Evolutionary conservation across 495 filamentous ascomycete species (phyloP).

Genomic region (Amniculicola lignicola): DNA sequence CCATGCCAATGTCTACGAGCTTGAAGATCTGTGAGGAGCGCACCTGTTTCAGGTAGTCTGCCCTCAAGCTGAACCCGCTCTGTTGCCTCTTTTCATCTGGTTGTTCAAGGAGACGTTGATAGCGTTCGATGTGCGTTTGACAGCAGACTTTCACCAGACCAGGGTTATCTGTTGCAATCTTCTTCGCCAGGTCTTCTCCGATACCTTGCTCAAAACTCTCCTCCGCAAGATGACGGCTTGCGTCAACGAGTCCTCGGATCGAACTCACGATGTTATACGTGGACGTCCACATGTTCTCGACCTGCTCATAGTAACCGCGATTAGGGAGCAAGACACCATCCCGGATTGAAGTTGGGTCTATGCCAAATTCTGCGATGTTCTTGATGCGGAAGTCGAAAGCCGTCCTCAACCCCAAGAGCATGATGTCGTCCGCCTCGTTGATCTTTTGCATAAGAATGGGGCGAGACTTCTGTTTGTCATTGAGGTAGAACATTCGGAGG

Average conservation of each 20-base stretch:
- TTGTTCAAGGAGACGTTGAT: conserved; percentile 56
- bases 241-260: conserved; percentile 52
- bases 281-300: conserved; percentile 82
- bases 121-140: conserved; percentile 59
- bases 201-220: conserved; percentile 27
- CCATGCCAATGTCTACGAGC: conserved; percentile 65
- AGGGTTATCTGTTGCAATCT: conserved; percentile 53
- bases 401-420: conserved; percentile 64
- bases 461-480: conserved; percentile 43
- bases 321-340: conserved; percentile 62
- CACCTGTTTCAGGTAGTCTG: conserved; percentile 49
- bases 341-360: conserved; percentile 59
- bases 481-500: conserved; percentile 60
- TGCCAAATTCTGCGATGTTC: conserved; percentile 65
- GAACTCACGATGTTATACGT: conserved; percentile 57
- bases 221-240: conserved; percentile 36
- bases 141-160: conserved; percentile 57
- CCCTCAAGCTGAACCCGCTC: conserved; percentile 48
- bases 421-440: conserved; percentile 73
- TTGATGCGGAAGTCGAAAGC: conserved; percentile 70
- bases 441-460: conserved; percentile 30
- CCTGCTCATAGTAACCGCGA: conserved; percentile 55
- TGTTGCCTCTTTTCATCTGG: conserved; percentile 47
- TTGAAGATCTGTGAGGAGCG: conserved; percentile 58
- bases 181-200: conserved; percentile 32